Evolutionary conservation across 164 flowering plant species (phyloP).

Genomic region (Dillenia turbinata): DNA sequence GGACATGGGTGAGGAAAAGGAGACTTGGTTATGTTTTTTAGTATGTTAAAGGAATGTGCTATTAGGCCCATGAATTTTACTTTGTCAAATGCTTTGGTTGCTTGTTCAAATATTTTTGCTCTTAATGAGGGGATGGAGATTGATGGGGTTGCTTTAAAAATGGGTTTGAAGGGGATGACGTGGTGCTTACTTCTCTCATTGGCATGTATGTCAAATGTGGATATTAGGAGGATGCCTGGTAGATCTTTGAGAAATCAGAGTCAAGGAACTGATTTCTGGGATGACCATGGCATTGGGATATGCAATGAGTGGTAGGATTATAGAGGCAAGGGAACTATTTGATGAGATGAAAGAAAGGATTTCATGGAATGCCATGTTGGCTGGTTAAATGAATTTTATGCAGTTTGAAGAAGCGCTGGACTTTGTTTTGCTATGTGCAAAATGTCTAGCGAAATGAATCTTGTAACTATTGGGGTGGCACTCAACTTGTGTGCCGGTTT

Average conservation of each 20-base stretch:
- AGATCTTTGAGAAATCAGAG: constrained; percentile 29
- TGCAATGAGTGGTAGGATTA: constrained; percentile 33
- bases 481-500: constrained; percentile 44
- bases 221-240: constrained; percentile 29
- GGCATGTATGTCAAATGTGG: constrained; percentile 55
- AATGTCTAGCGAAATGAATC: constrained; percentile 21
- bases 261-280: constrained; percentile 38
- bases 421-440: constrained; percentile 30
- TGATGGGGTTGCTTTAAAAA: constrained; percentile 42
- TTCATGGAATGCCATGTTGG: constrained; percentile 71
- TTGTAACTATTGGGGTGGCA: constrained; percentile 38
- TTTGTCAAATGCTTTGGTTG: constrained; percentile 46
- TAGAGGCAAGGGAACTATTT: constrained; percentile 52
- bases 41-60: constrained; percentile 25
- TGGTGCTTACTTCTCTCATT: constrained; percentile 41
- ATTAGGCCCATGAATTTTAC: constrained; percentile 41
- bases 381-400: constrained; percentile 34
- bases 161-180: constrained; percentile 32
- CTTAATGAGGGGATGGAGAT: constrained; percentile 44
- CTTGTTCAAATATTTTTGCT: constrained; percentile 40
- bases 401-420: constrained; percentile 55
- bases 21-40: constrained; percentile 43
- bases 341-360: constrained; percentile 59
- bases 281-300: constrained; percentile 51
- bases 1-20: constrained; percentile 41